These are phyloP conservation scores for Pythium sukuiense DNA, from an alignment of 352 stramenopile species.

Conservation along the genomic window DNA sequence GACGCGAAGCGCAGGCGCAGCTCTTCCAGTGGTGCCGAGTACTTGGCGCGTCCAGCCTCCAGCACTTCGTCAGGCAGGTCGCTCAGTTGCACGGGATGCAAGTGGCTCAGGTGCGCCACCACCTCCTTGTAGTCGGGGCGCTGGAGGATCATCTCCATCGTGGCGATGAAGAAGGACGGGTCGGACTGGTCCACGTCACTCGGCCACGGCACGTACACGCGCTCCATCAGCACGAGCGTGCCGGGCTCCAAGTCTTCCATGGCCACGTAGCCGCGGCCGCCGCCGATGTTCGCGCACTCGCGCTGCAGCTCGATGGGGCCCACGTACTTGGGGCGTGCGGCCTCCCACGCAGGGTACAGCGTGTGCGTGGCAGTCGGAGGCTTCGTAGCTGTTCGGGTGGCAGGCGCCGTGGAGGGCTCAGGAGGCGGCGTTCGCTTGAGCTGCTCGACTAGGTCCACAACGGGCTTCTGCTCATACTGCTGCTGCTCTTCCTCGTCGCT, in stretches of 20 bases:
- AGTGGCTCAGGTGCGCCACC: conserved; percentile 71
- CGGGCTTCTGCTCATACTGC: conserved; percentile 8
- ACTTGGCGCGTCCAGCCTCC: conserved; percentile 51
- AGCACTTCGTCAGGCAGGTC: conserved; percentile 66
- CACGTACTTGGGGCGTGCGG: conserved; percentile 78
- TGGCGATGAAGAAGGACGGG: conserved; percentile 84
- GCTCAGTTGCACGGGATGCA: conserved; percentile 85
- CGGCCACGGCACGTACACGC: conserved; percentile 90
- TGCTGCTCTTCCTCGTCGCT: conserved; percentile 52
- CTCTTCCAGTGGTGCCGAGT: conserved; percentile 51
- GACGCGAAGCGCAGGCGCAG: conserved; percentile 51
- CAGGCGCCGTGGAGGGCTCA: background rate
- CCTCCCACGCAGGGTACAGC: conserved; percentile 72
- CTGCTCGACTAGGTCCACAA: conserved; percentile 27
- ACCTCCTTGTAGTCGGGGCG: conserved; percentile 67
- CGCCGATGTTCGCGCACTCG: conserved; percentile 60
- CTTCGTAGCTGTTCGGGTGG: conserved; percentile 13
- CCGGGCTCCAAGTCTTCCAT: conserved; percentile 73
- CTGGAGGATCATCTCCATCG: conserved; percentile 84
- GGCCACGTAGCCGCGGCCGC: conserved; percentile 89
- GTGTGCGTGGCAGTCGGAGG: conserved; percentile 25
- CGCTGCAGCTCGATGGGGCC: conserved; percentile 73
- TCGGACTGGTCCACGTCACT: conserved; percentile 77
- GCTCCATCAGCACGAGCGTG: conserved; percentile 90
- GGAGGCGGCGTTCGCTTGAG: conserved; percentile 12